phyloP scores from a whole-genome alignment of 2,329 filamentous ascomycete species.

The Lithohypha guttulata region DNA sequence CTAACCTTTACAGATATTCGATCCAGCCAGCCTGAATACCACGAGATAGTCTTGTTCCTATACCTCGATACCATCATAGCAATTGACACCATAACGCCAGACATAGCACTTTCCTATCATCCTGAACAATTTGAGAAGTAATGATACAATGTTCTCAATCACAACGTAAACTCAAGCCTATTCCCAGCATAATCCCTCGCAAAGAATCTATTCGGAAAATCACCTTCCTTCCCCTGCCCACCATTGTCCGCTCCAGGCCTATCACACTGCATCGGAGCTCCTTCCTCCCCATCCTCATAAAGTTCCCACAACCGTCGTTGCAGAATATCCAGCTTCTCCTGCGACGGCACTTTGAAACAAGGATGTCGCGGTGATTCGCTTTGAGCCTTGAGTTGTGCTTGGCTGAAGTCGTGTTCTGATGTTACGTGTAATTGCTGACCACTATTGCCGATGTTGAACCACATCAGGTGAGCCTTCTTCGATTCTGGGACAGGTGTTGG shows the following conservation, averaged over 20 bases:
- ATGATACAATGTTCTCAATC: too few species aligned
- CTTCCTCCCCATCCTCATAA: conserved; percentile 3
- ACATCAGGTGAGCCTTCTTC: background rate
- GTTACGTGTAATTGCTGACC: conserved; percentile 8
- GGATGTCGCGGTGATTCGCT: conserved; percentile 3
- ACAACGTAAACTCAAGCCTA: conserved; percentile 6
- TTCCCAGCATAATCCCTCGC: conserved; percentile 9
- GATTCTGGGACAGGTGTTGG: background rate
- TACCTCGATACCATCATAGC: too few species aligned
- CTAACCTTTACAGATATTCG: too few species aligned
- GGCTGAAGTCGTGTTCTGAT: background rate
- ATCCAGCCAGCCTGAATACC: too few species aligned
- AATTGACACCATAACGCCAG: too few species aligned
- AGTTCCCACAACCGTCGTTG: conserved; percentile 3
- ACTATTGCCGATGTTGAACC: conserved; percentile 7
- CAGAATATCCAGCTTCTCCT: conserved; percentile 6
- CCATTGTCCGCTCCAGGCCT: background rate
- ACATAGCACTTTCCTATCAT: too few species aligned
- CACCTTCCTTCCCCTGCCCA: background rate
- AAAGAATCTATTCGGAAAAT: conserved; percentile 8
- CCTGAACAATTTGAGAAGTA: too few species aligned
- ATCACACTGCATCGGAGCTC: conserved; percentile 5
- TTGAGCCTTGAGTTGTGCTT: conserved; percentile 6
- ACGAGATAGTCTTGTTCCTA: too few species aligned
- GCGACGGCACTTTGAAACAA: conserved; percentile 4